Evolutionary conservation across 2,329 filamentous ascomycete genomes (phyloP), one percentile per base, ranked within the genome.

Genomic region (Emergomyces africanus): DNA sequence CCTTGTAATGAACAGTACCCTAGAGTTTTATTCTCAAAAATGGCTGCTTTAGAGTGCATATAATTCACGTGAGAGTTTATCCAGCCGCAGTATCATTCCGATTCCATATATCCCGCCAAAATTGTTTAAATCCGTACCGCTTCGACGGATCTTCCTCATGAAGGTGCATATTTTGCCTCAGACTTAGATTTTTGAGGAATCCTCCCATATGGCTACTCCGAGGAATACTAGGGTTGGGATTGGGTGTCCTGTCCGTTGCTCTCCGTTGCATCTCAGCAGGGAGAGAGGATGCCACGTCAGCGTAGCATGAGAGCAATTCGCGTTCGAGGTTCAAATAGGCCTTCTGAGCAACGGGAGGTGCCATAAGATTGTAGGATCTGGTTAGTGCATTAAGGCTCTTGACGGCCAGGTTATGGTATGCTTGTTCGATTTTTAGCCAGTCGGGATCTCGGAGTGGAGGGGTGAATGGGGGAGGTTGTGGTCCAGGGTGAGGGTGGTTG

Each of bases 361-460:
- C 92, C 84, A 95, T 92, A 2, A 97, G 82, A 67, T 97, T 97
- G 77, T 99, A 99, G 15, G 88, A 88, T 30, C 94, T 83, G 8
- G 90, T 87, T 54, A 95, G 79, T 35, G 75, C 73, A 72, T 97
- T 97, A 59, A 97, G 82, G 59, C 89, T 84, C 53, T 82, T 80
- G 64, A 99, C 81, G 5, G 89, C 83, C 5, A 94, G 80, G 44
- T 81, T 82, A 70, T 91, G 84, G 74, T 95, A 97, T 6, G 85
- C 78, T 3, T 76, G 74, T 71, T 97, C 90, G 5, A 82, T 80
- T 23, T 78, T 74, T 63, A 94, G 82, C 87, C 92, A 96, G 1
- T 81, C 75, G 0, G 83, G 76, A 65, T 97, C 90, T 39, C 94
- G 85, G 68, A 96, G 92, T 2, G 88, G 88, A 28, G 75, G 71